Percentiles rank a stretch among this genome's conserved stretches.
These are phyloP conservation scores for Penstemon barbatus DNA, from an alignment of 257 asterid species.

Conservation along the genomic window DNA sequence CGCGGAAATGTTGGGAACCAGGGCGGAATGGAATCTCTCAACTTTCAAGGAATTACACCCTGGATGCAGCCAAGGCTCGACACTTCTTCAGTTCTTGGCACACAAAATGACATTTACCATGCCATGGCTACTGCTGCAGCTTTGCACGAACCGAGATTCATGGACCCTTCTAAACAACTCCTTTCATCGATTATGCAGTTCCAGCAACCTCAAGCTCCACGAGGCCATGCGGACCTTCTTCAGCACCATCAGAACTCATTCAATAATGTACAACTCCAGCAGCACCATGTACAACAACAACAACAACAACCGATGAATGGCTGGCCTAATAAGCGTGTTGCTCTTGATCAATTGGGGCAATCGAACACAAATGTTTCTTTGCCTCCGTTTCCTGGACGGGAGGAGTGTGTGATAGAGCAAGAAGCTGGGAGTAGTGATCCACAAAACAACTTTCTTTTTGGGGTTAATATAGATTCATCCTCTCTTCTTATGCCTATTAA, in stretches of 20 bases:
- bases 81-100: slow-evolving; percentile 40
- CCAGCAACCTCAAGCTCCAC: slow-evolving; percentile 51
- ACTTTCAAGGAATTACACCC: slow-evolving; percentile 56
- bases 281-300: slow-evolving; percentile 30
- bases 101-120: slow-evolving; percentile 70
- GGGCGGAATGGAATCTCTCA: slow-evolving; percentile 48
- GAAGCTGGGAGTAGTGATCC: slow-evolving; percentile 51
- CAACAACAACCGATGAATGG: slow-evolving; percentile 29
- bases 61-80: slow-evolving; percentile 74
- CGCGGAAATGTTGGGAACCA: slow-evolving; percentile 49
- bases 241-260: slow-evolving; percentile 57
- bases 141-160: slow-evolving; percentile 52
- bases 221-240: slow-evolving; percentile 41
- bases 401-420: slow-evolving; percentile 56
- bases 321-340: slow-evolving; percentile 65
- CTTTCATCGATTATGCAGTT: slow-evolving; percentile 49
- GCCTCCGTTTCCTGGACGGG: slow-evolving; percentile 79
- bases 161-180: slow-evolving; percentile 59
- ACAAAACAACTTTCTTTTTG: slow-evolving; percentile 63
- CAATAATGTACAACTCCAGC: slow-evolving; percentile 42
- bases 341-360: slow-evolving; percentile 49
- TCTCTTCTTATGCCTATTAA: slow-evolving; percentile 50
- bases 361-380: slow-evolving; percentile 42
- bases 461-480: slow-evolving; percentile 63
- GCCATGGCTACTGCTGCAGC: slow-evolving; percentile 67